Evolutionary conservation across 148 eudicot species (phyloP), one percentile per base, ranked within the genome.

Genomic region (Persicaria tinctoria): DNA sequence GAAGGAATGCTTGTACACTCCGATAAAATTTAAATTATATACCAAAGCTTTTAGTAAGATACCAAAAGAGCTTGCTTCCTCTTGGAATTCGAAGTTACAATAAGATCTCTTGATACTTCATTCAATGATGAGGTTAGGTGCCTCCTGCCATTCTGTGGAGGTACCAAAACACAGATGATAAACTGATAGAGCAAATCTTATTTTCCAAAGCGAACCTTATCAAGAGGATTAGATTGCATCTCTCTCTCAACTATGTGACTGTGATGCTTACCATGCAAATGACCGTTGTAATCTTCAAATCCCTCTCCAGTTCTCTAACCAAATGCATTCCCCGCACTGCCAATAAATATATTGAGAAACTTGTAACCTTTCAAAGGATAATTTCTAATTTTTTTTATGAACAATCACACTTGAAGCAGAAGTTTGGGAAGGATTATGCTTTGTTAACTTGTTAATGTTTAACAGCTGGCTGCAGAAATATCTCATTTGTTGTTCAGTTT

Each of bases 51-150:
- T 66, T 38, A 66, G 70, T 66, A 66, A 66, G 70, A 63, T 92
- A 95, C 99, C 96, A 92, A 83, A 71, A 95, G 88, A 47, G 90
- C 91, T 84, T 95, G 97, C 79, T 92, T 92, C 88, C 83, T 95
- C 81, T 76, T 86, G 49, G 99, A 92, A 84, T 79, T 90, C 17
- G 87, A 75, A 23, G 92, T 90, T 54, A 95, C 99, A 77, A 92
- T 79, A 48, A 95, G 97, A 88, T 95, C 99, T 86, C 99, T 92
- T 48, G 99, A 95, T 45, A 95, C 97, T 85, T 92, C 99, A 80
- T 86, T 87, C 96, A 87, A 89, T 66, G 99, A 92, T 51, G 99
- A 92, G 48, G 87, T 87, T 69, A 95, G 86, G 78, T 89, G 96
- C 77, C 99, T 86, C 78, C 96, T 82, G 54, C 99, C 99, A 84